Evolutionary conservation across 208 protist genomes (phyloP), one percentile per base, ranked within the genome.

Genomic region (Leishmania guyanensis): DNA sequence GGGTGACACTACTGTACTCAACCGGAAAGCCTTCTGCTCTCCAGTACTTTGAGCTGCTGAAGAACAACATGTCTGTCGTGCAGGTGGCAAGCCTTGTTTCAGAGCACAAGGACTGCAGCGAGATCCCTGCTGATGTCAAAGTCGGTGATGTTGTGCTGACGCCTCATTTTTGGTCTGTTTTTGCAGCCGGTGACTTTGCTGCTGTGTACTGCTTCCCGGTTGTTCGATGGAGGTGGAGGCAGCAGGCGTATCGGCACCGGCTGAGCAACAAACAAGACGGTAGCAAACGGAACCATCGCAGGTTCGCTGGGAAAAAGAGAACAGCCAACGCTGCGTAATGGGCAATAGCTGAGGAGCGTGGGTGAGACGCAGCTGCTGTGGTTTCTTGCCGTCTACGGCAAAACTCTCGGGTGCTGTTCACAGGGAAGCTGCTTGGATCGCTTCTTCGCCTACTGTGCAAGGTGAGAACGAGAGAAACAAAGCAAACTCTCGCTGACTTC

Each of bases 1-100:
- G 90, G 91, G 75, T 93, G 36, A 89, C 87, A 20, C 78, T 96
- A 33, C 65, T 96, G 22, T 92, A 94, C 85, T 94, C 91, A 20
- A 80, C 84, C 9, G 80, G 87, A 4, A 85, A 86, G 62, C 53
- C 77, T 26, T 81, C 82, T n/a, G 71, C 56, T 22, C 26, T 90
- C 10, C 56, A 77, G 48, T 86, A 88, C 56, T 94, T 90, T 75
- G 83, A 91, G 58, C 51, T 60, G 48, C 73, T 89, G 62, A 91
- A 89, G 77, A 58, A 90, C 2, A 48, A 72, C 36, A 89, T 97
- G 85, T 90, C 88, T 0, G 48, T 89, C 17, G 69, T 83, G 12
- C 66, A 76, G 22, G 87, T 97, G 39, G 79, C 77, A 36, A 43
- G 64, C 14, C 83, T 96, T 6, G 85, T 94, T n/a, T 66, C 54